phyloP scores from a whole-genome alignment of 1,284 basidiomycete species.

The Lignosus rhinocerotis region DNA sequence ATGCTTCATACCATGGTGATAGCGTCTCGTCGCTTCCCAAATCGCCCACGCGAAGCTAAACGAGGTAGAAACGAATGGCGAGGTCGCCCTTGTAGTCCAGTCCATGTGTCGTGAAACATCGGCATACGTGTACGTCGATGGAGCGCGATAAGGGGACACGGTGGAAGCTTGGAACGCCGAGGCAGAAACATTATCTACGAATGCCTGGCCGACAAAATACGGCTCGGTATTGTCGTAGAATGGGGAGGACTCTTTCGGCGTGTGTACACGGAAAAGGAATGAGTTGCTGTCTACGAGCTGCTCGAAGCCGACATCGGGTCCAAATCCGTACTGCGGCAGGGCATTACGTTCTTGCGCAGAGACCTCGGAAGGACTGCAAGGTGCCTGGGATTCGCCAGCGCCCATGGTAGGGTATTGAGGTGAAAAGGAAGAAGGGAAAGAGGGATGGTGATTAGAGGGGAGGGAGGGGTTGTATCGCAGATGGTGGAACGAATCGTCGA shows the following conservation, averaged over 20 bases:
- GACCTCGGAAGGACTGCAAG: slow-evolving; percentile 15
- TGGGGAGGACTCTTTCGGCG: slow-evolving; percentile 60
- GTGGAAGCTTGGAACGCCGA: slow-evolving; percentile 20
- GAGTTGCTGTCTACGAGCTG: slow-evolving; percentile 60
- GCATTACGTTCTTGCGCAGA: slow-evolving; percentile 25
- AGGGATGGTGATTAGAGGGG: background rate
- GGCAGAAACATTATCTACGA: slow-evolving; percentile 39
- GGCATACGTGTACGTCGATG: slow-evolving; percentile 45
- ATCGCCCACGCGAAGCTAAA: slow-evolving; percentile 80
- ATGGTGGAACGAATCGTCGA: slow-evolving; percentile 20
- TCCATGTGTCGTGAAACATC: slow-evolving; percentile 71
- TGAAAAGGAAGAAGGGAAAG: background rate
- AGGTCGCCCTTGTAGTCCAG: slow-evolving; percentile 69
- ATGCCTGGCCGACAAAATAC: slow-evolving; percentile 65
- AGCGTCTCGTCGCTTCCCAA: slow-evolving; percentile 77
- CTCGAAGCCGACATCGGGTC: slow-evolving; percentile 59
- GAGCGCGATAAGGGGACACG: slow-evolving; percentile 24
- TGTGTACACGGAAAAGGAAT: slow-evolving; percentile 77
- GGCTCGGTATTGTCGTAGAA: slow-evolving; percentile 54
- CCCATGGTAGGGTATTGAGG: slow-evolving; percentile 14
- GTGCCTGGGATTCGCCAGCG: slow-evolving; percentile 17
- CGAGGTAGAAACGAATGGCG: slow-evolving; percentile 69
- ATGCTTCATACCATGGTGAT: slow-evolving; percentile 67
- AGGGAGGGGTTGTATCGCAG: slow-evolving; percentile 15
- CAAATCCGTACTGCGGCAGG: slow-evolving; percentile 74